phyloP scores from a whole-genome alignment of 169 alveolate species.

The Fabrea salina region DNA sequence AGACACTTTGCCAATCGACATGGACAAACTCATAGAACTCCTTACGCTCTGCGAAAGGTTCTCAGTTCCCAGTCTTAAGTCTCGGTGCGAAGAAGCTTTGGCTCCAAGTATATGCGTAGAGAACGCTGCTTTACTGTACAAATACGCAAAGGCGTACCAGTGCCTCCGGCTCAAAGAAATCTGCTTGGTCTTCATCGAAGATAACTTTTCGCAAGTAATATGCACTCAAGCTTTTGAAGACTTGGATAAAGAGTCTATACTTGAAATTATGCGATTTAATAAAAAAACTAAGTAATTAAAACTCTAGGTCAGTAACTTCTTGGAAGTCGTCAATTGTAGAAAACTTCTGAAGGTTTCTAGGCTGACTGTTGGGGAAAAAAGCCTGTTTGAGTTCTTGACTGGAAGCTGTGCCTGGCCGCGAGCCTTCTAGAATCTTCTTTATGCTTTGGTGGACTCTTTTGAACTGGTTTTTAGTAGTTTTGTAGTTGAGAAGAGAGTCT shows the following conservation, averaged over 20 bases:
- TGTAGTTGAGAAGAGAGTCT: background rate
- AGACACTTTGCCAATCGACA: slow-evolving; percentile 34
- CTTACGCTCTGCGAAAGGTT: slow-evolving; percentile 48
- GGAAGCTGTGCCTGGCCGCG: background rate
- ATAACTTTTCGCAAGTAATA: slow-evolving; percentile 42
- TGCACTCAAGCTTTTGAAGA: slow-evolving; percentile 52
- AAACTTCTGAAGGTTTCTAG: too few species aligned
- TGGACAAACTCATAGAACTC: slow-evolving; percentile 32
- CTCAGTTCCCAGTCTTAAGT: slow-evolving; percentile 30
- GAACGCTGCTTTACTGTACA: slow-evolving; percentile 48
- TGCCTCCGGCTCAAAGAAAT: slow-evolving; percentile 49
- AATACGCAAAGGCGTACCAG: slow-evolving; percentile 50
- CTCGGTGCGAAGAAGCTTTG: slow-evolving; percentile 40
- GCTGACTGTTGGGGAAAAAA: background rate
- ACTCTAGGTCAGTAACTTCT: background rate
- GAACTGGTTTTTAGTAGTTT: background rate
- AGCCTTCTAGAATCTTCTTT: background rate
- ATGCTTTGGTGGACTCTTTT: background rate
- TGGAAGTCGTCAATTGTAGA: slow-evolving; percentile 6
- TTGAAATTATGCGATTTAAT: slow-evolving; percentile 48
- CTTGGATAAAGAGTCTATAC: slow-evolving; percentile 51
- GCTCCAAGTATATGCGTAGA: slow-evolving; percentile 35
- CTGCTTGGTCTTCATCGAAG: slow-evolving; percentile 48
- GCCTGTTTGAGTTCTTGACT: background rate
- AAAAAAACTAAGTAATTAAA: slow-evolving; percentile 22